Evolutionary conservation across 352 stramenopile species (phyloP).

Genomic region (Hyaloperonospora arabidopsidis): DNA sequence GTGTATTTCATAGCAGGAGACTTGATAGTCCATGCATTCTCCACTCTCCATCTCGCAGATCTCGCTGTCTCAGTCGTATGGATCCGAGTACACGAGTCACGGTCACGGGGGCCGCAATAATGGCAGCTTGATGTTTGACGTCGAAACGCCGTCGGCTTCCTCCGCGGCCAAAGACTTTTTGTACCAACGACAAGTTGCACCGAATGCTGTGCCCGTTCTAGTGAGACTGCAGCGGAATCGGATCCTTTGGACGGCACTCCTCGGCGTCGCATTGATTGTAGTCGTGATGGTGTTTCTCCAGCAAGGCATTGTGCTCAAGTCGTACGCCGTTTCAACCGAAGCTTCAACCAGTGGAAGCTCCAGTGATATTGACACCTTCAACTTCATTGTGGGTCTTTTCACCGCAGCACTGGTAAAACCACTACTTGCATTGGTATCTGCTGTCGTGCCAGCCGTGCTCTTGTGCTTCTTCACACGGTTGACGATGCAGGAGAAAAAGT

Average conservation of each 20-base stretch:
- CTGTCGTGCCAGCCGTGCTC: conserved; percentile 43
- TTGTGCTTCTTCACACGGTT: conserved; percentile 47
- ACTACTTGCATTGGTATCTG: conserved; percentile 36
- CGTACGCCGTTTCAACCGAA: conserved; percentile 16
- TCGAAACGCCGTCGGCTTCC: conserved; percentile 19
- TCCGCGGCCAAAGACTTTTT: conserved; percentile 28
- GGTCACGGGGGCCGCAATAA: conserved; percentile 18
- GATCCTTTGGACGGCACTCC: conserved; percentile 27
- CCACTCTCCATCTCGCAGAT: conserved; percentile 64
- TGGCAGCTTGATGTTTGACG: conserved; percentile 32
- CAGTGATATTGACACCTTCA: conserved; percentile 21
- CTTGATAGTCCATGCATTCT: conserved; percentile 47
- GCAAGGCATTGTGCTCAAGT: conserved; percentile 31
- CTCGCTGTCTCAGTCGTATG: conserved; percentile 44
- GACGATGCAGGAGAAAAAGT: conserved; percentile 41
- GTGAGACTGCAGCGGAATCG: conserved; percentile 34
- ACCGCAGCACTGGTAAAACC: conserved; percentile 37
- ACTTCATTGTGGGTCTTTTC: conserved; percentile 35
- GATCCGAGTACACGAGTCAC: conserved; percentile 20
- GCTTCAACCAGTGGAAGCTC: background rate
- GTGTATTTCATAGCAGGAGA: no score
- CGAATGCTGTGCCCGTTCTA: conserved; percentile 37
- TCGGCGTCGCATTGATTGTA: conserved; percentile 16
- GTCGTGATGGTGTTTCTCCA: conserved; percentile 29
- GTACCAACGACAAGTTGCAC: conserved; percentile 26